Percentiles rank a stretch among this genome's conserved stretches.
phyloP scores from a whole-genome alignment of 257 asterid genomes.

The Rauvolfia tetraphylla region DNA sequence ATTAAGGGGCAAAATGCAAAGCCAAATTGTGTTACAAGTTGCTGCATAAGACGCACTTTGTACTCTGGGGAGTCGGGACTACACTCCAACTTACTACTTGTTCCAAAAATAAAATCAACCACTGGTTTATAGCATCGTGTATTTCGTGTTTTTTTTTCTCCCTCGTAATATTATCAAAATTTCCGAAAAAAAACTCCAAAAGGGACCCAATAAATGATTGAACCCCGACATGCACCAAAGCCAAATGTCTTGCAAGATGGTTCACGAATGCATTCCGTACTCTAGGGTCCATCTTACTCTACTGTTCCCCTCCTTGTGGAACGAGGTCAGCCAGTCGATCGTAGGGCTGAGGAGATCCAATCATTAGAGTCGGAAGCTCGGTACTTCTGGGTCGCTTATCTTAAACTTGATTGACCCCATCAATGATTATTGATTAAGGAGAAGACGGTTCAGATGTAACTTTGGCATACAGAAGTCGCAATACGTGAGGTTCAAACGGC shows the following conservation, averaged over 20 bases:
- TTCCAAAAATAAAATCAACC: too few relatives aligned
- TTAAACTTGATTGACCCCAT: neutral
- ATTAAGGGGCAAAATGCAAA: too few relatives aligned
- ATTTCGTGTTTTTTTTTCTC: too few relatives aligned
- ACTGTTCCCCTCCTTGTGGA: neutral
- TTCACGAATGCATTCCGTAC: neutral
- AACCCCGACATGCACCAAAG: neutral
- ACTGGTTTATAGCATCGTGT: too few relatives aligned
- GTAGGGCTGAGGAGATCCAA: neutral
- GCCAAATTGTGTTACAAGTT: too few relatives aligned
- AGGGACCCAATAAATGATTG: neutral
- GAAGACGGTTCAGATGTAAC: neutral
- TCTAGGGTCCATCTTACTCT: neutral
- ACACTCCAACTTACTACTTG: too few relatives aligned
- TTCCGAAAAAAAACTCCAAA: too few relatives aligned
- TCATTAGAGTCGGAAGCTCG: neutral
- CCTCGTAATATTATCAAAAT: too few relatives aligned
- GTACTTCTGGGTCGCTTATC: neutral
- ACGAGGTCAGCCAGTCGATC: neutral
- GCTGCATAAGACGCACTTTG: too few relatives aligned
- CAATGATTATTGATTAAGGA: slow-evolving; percentile 10
- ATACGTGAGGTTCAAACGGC: too few relatives aligned
- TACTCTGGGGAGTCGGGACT: too few relatives aligned
- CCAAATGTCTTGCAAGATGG: neutral
- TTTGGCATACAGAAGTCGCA: neutral